phyloP scores from a whole-genome alignment of 1,284 basidiomycete species.

The Rhizopogon hawkerae region DNA sequence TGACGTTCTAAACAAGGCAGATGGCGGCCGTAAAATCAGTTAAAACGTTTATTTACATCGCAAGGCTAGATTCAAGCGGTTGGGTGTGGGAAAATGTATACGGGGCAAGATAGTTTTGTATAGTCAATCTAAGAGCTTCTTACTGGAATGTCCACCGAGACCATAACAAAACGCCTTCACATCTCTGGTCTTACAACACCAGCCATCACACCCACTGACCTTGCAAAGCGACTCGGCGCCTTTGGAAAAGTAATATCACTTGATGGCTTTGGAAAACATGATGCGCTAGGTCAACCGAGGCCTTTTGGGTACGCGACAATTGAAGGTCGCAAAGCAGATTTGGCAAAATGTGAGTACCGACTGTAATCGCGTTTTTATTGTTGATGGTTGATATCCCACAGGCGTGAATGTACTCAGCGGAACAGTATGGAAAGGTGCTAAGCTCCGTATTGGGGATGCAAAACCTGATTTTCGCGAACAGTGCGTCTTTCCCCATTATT shows the following conservation, averaged over 20 bases:
- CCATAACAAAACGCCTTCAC: conserved; percentile 52
- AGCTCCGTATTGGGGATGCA: conserved; percentile 71
- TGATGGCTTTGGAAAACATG: conserved; percentile 58
- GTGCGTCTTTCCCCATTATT: conserved; percentile 27
- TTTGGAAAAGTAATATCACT: conserved; percentile 62
- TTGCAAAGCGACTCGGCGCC: conserved; percentile 47
- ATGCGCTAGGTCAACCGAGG: conserved; percentile 56
- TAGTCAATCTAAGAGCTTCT: no score
- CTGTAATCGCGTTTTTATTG: neutral
- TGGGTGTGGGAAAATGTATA: neutral
- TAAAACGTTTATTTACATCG: no score
- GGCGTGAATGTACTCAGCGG: conserved; percentile 70
- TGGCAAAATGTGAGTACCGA: conserved; percentile 53
- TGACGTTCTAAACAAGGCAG: no score
- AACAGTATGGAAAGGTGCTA: conserved; percentile 76
- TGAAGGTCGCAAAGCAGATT: conserved; percentile 48
- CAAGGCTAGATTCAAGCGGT: no score
- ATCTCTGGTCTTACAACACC: conserved; percentile 62
- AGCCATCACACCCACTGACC: conserved; percentile 48
- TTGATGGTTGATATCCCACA: conserved; percentile 20
- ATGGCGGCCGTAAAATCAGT: no score
- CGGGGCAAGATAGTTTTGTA: no score
- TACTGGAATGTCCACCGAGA: neutral
- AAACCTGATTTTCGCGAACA: conserved; percentile 60
- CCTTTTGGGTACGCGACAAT: conserved; percentile 71